Percentiles rank a stretch among this genome's conserved stretches.
phyloP scores from a whole-genome alignment of 2,329 filamentous ascomycete species.

The Davidsoniella virescens region DNA sequence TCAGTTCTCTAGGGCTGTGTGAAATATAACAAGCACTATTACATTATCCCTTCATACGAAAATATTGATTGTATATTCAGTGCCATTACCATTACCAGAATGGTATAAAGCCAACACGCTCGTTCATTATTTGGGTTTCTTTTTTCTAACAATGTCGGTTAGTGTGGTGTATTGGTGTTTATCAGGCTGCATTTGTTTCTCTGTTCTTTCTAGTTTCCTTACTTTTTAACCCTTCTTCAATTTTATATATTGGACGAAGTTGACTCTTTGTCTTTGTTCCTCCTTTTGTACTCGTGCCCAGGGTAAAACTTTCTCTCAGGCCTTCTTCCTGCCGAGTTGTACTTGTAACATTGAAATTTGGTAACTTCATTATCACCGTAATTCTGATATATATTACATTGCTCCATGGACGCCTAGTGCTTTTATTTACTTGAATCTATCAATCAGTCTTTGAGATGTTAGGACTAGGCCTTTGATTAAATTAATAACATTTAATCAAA shows the following conservation, averaged over 20 bases:
- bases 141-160: background rate
- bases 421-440: no score
- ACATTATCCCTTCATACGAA: no score
- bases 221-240: background rate
- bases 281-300: background rate
- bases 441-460: background rate
- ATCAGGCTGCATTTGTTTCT: background rate
- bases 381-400: no score
- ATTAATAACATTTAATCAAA: no score
- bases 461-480: background rate
- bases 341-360: no score
- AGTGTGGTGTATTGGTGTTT: no score
- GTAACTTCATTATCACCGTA: no score
- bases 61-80: background rate
- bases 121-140: background rate
- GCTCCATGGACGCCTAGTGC: no score
- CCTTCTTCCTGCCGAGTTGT: no score
- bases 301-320: no score
- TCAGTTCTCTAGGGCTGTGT: no score
- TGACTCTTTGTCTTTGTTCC: background rate
- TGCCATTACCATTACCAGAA: background rate
- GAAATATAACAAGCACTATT: no score
- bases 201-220: background rate
- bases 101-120: background rate
- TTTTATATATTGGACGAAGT: background rate